Evolutionary conservation across 2,329 filamentous ascomycete species (phyloP).

Genomic region (Stromatinia cepivora): DNA sequence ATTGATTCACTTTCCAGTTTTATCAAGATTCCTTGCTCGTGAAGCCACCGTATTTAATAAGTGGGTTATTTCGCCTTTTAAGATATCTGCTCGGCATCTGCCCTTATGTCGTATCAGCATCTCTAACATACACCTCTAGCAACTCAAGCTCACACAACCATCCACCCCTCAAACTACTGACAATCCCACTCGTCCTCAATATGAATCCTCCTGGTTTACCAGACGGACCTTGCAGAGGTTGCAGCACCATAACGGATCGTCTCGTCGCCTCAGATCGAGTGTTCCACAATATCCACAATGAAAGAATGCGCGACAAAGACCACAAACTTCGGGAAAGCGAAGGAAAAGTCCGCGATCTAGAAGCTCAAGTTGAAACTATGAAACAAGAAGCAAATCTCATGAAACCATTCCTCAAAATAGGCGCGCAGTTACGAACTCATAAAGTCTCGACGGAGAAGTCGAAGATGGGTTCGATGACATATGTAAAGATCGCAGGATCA

Average conservation of each 20-base stretch:
- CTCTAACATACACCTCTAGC: not conserved
- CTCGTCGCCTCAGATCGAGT: conserved; percentile 3
- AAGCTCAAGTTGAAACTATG: not conserved
- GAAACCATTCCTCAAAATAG: conserved; percentile 9
- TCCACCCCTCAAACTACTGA: not conserved
- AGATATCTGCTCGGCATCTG: not conserved
- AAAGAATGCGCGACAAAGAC: conserved; percentile 15
- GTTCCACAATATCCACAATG: conserved; percentile 11
- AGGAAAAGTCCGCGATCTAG: conserved; percentile 1
- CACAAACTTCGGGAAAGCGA: not conserved
- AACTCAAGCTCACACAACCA: not conserved
- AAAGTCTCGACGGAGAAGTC: conserved; percentile 14
- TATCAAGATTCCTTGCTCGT: not conserved
- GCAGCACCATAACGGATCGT: conserved; percentile 8
- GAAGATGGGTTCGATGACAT: not conserved
- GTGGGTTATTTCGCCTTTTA: not conserved
- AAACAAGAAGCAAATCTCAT: conserved; percentile 11
- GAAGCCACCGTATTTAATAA: too few species aligned
- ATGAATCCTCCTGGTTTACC: not conserved
- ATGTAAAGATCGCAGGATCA: not conserved
- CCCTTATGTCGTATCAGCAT: not conserved
- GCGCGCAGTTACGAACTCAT: conserved; percentile 3
- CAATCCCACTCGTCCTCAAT: not conserved
- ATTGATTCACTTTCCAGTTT: not conserved
- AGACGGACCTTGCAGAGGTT: not conserved